Conservation (phyloP, 345 rosid genomes). For the Salix exigua region DNA sequence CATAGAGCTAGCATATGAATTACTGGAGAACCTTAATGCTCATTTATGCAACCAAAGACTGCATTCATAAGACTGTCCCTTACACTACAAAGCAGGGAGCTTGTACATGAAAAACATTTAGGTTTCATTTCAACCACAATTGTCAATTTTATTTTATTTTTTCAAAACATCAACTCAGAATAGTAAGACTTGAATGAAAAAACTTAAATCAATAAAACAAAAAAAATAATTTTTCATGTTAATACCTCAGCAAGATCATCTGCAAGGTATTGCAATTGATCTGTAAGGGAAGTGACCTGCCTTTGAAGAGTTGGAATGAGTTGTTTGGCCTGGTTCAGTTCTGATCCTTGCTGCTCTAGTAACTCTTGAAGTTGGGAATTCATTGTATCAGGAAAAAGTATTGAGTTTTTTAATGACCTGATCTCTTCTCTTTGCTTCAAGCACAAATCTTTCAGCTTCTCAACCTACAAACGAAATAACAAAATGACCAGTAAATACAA, state of each 20-base stretch:
- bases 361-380: conserved; percentile 51
- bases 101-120: not conserved
- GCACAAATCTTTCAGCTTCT: conserved; percentile 87
- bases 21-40: not conserved
- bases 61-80: not conserved
- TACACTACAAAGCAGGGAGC: not conserved
- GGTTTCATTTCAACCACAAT: not conserved
- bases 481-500: not conserved
- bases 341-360: conserved; percentile 56
- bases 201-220: not conserved
- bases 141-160: no score
- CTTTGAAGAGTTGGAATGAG: conserved; percentile 72
- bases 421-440: conserved; percentile 88
- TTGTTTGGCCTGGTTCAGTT: conserved; percentile 74
- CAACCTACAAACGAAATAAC: conserved; percentile 46
- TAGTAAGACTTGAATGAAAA: not conserved
- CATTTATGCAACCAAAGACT: not conserved
- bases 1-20: not conserved
- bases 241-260: conserved; percentile 77
- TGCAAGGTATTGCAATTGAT: conserved; percentile 76
- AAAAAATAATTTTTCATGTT: not conserved
- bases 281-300: conserved; percentile 85
- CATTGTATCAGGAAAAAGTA: conserved; percentile 73
- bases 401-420: conserved; percentile 61
- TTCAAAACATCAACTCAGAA: not conserved